Conservation (phyloP, 257 asterid genomes). For the Misopates orontium region DNA sequence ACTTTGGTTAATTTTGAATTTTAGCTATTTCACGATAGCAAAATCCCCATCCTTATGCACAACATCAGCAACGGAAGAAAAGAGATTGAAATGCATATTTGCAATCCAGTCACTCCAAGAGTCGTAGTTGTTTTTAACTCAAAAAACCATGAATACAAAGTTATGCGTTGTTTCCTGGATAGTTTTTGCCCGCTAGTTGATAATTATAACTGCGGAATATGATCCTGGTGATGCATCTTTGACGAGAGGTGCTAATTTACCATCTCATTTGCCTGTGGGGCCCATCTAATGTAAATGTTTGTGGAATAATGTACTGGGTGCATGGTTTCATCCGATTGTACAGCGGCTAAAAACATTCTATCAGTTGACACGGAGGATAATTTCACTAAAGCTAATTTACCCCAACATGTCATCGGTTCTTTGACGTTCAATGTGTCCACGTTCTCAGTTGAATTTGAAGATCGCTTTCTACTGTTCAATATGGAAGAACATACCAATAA, state of each 20-base stretch:
- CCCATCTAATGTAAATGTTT: conserved; percentile 30
- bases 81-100: conserved; percentile 26
- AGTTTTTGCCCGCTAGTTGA: neutral
- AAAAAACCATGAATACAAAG: conserved; percentile 18
- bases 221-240: neutral
- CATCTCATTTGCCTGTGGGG: conserved; percentile 10
- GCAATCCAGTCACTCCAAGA: conserved; percentile 30
- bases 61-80: neutral
- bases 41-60: too few relatives aligned
- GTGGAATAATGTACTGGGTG: conserved; percentile 34
- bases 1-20: too few relatives aligned
- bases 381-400: conserved; percentile 24
- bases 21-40: too few relatives aligned
- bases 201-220: conserved; percentile 30
- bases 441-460: conserved; percentile 33
- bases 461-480: conserved; percentile 29
- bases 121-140: conserved; percentile 33
- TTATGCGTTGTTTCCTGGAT: conserved; percentile 27
- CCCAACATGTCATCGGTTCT: neutral
- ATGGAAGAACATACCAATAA: neutral
- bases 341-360: conserved; percentile 9
- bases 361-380: conserved; percentile 36
- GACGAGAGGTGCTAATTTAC: neutral
- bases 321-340: conserved; percentile 21
- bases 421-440: conserved; percentile 11